Evolutionary conservation across 2,329 filamentous ascomycete genomes (phyloP).

Genomic region (Cladosporium halotolerans): DNA sequence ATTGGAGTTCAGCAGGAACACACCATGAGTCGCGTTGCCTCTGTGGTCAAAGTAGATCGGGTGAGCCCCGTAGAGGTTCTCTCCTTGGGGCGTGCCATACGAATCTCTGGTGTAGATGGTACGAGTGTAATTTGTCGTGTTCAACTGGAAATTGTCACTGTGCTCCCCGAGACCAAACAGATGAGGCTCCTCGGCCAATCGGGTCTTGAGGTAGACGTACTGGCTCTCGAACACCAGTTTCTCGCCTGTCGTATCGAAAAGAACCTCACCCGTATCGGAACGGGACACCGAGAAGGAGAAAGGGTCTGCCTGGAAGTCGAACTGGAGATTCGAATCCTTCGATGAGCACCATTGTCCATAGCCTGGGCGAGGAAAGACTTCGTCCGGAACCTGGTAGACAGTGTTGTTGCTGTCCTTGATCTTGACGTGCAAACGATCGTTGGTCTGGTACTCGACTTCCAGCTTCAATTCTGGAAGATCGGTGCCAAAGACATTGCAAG

Average conservation of each 20-base stretch:
- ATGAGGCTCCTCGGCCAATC: slow-evolving; percentile 59
- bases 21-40: slow-evolving; percentile 51
- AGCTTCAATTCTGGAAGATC: slow-evolving; percentile 51
- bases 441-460: slow-evolving; percentile 52
- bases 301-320: slow-evolving; percentile 48
- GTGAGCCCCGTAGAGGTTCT: slow-evolving; percentile 64
- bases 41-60: slow-evolving; percentile 67
- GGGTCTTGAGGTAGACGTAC: slow-evolving; percentile 64
- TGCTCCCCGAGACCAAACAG: slow-evolving; percentile 65
- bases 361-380: slow-evolving; percentile 56
- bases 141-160: slow-evolving; percentile 55
- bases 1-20: slow-evolving; percentile 63
- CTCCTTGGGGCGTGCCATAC: slow-evolving; percentile 49
- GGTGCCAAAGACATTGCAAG: slow-evolving; percentile 53
- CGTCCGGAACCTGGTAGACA: slow-evolving; percentile 66
- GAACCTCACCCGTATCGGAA: slow-evolving; percentile 47
- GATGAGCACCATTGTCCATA: slow-evolving; percentile 33
- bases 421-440: slow-evolving; percentile 59
- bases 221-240: slow-evolving; percentile 67
- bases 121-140: slow-evolving; percentile 60
- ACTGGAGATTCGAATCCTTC: slow-evolving; percentile 44
- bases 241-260: slow-evolving; percentile 62
- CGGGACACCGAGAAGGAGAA: slow-evolving; percentile 61
- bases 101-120: slow-evolving; percentile 63
- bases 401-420: slow-evolving; percentile 60